These are phyloP conservation scores for Lactarius sanguifluus DNA, from an alignment of 768 basidiomycete species.

Conservation along the genomic window DNA sequence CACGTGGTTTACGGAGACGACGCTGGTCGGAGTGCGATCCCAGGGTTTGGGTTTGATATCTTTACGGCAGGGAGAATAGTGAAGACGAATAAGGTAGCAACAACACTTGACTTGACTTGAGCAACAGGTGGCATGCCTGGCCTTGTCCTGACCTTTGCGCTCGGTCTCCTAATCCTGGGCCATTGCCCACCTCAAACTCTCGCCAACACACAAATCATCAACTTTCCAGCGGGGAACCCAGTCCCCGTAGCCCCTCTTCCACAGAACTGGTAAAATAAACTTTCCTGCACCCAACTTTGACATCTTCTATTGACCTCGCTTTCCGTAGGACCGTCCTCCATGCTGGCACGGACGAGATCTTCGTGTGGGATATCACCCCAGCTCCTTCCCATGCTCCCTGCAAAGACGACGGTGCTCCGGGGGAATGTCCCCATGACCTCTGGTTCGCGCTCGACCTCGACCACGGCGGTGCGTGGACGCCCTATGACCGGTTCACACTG, in stretches of 20 bases:
- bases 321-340: conserved; percentile 40
- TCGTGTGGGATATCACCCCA: conserved; percentile 44
- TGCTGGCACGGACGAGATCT: conserved; percentile 40
- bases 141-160: neutral
- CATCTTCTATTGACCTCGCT: neutral
- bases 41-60: no score
- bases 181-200: conserved; percentile 4
- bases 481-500: conserved; percentile 36
- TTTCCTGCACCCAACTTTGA: neutral
- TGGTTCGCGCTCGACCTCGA: conserved; percentile 38
- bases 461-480: conserved; percentile 30
- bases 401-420: conserved; percentile 27
- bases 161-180: conserved; percentile 3
- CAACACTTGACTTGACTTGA: neutral
- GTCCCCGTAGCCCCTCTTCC: conserved; percentile 32
- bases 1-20: no score
- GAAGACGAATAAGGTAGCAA: neutral
- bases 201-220: conserved; percentile 68
- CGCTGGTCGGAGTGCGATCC: no score
- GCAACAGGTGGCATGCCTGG: conserved; percentile 1
- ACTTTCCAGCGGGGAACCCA: conserved; percentile 43
- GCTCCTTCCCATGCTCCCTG: conserved; percentile 43
- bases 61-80: no score
- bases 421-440: conserved; percentile 34
- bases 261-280: conserved; percentile 31